These are phyloP conservation scores for Adansonia gregorii DNA, from an alignment of 441 rosid species.

Conservation along the genomic window DNA sequence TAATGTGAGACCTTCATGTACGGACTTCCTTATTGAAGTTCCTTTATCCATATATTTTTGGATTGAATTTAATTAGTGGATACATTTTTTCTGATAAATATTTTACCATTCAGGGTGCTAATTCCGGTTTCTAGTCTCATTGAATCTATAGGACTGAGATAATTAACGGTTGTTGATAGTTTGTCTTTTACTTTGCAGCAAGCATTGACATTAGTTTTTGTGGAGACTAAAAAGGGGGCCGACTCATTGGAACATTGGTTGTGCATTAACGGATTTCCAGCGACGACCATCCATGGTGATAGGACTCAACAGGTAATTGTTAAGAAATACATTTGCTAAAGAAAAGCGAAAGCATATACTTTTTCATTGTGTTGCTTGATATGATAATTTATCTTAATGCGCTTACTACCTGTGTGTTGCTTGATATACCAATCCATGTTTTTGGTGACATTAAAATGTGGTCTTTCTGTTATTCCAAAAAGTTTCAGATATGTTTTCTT, in stretches of 20 bases:
- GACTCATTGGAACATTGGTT: constrained; percentile 94
- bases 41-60: background rate
- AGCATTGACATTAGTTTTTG: constrained; percentile 88
- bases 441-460: no score
- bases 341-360: background rate
- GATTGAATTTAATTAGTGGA: background rate
- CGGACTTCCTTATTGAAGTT: constrained; percentile 8
- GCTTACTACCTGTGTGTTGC: background rate
- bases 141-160: background rate
- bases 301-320: constrained; percentile 79
- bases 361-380: background rate
- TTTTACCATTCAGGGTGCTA: background rate
- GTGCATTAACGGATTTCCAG: constrained; percentile 78
- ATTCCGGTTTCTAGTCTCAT: constrained; percentile 4
- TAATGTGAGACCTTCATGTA: constrained; percentile 24
- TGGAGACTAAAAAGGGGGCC: constrained; percentile 94
- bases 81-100: background rate
- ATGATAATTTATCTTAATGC: background rate
- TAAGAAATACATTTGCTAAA: background rate
- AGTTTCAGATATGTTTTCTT: background rate
- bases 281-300: constrained; percentile 93
- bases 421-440: no score
- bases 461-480: background rate
- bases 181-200: constrained; percentile 53
- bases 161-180: background rate